Conservation (phyloP, 805 yeast genomes). For the Candida arabinofermentans region DNA sequence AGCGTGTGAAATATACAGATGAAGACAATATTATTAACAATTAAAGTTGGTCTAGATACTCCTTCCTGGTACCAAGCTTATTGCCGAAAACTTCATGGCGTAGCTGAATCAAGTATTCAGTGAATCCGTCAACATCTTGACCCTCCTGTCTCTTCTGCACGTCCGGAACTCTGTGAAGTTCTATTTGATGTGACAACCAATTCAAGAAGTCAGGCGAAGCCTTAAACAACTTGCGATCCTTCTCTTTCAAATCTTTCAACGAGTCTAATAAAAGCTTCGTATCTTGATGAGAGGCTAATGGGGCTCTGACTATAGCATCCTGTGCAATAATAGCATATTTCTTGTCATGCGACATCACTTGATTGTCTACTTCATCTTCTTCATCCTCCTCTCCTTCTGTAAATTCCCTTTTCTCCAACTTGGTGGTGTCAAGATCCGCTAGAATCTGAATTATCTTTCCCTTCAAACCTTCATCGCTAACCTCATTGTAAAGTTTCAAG, state of each 20-base stretch:
- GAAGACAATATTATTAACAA: not conserved
- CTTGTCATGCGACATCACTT: constrained; percentile 19
- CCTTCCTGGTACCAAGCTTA: constrained; percentile 64
- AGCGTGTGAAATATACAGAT: not conserved
- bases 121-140: constrained; percentile 19
- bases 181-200: constrained; percentile 57
- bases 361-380: constrained; percentile 5
- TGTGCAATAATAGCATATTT: constrained; percentile 37
- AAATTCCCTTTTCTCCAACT: constrained; percentile 7
- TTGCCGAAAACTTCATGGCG: constrained; percentile 78
- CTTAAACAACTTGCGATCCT: constrained; percentile 30
- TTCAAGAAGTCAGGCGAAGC: constrained; percentile 44
- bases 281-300: constrained; percentile 33
- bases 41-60: constrained; percentile 47
- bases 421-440: constrained; percentile 34
- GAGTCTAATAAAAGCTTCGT: constrained; percentile 39
- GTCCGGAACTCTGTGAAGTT: constrained; percentile 14
- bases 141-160: constrained; percentile 22
- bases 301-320: constrained; percentile 25
- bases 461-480: constrained; percentile 25
- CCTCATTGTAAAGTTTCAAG: constrained; percentile 19
- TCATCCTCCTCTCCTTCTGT: constrained; percentile 10
- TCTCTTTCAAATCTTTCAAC: constrained; percentile 30
- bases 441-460: constrained; percentile 42
- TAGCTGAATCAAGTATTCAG: constrained; percentile 24